A percentile compares a stretch with the other conserved stretches of the same genome.
phyloP scores from a whole-genome alignment of 2,329 filamentous ascomycete genomes.

The Cladophialophora chaetospira region DNA sequence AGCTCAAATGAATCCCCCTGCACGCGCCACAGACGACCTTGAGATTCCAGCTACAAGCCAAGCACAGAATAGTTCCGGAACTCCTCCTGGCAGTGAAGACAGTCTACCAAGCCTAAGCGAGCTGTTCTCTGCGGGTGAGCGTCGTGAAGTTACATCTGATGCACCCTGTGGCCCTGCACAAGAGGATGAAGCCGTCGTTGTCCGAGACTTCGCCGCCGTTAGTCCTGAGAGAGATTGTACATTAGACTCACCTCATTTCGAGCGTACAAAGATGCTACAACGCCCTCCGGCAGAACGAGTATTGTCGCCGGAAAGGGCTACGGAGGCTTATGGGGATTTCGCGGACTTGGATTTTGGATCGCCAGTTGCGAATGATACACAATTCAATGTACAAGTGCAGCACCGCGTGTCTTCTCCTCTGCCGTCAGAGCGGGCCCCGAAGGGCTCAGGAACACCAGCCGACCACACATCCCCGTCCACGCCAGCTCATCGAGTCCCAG shows the following conservation, averaged over 20 bases:
- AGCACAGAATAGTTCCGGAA: neutral
- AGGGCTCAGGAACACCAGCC: neutral
- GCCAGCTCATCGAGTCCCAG: neutral
- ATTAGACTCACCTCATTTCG: neutral
- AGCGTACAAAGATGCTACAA: too few relatives aligned
- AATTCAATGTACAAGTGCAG: constrained; percentile 27
- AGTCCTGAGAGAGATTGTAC: neutral
- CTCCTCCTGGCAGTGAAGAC: constrained; percentile 11
- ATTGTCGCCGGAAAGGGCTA: too few relatives aligned
- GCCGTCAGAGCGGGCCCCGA: neutral
- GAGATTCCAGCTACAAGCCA: constrained; percentile 31
- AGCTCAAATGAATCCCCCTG: neutral
- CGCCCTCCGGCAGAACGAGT: too few relatives aligned
- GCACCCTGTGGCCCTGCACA: neutral
- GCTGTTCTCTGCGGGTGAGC: neutral
- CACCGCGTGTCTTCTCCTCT: constrained; percentile 25
- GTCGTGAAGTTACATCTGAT: neutral
- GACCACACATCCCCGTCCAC: neutral
- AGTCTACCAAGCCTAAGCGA: constrained; percentile 8
- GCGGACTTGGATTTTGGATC: constrained; percentile 27
- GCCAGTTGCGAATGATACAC: constrained; percentile 31
- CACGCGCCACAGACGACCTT: neutral
- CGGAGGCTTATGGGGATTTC: too few relatives aligned
- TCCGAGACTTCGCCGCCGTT: constrained; percentile 1
- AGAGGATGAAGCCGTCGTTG: neutral